Base-by-base conservation (phyloP, 257 asterid species). In the Ehretia macrophylla region DNA sequence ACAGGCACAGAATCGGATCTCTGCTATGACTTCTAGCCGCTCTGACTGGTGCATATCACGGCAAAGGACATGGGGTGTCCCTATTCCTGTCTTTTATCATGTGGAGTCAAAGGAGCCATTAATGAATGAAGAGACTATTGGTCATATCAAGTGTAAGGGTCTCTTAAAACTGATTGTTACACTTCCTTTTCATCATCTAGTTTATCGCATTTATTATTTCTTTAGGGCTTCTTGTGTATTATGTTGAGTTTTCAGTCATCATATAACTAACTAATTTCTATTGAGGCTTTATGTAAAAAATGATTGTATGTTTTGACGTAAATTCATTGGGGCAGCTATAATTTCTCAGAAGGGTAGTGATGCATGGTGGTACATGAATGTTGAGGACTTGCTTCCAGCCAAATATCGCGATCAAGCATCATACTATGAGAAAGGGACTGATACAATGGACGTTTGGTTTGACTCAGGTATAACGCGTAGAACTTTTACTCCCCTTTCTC, bases 41-140 rank as follows among this genome's bases (percentile, higher is more conserved):
- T 81, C 95, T 14, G 99, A 88, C 75, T 92, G 99, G 99, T 92
- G 99, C 64, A 92, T 92, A 70, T 92, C 99, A 63, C 84, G 99
- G 67, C 99, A 92, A 84, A 88, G 99, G 78, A 86, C 95, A 42
- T 92, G 99, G 99, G 99, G 99, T 56, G 99, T 92, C 55, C 99
- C 99, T 17, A 88, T 92, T 77, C 99, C 99, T 5, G 96, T 88
- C 32, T 92, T 92, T 75, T 92, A 92, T 79, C 97, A 92, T 12
- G 70, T 79, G 63, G 89, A 86, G 51, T 65, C 97, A 18, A 88
- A 81, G 79, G 87, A 86, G 81, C 97, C 99, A 47, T 75, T 92
- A 75, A 83, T 92, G 90, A 92, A 79, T 69, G 93, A 75, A 74
- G 94, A 84, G 73, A 92, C 97, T 45, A 75, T 92, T 55, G 80